phyloP scores from a whole-genome alignment of 495 filamentous ascomycete species.

The Penicillium ochrochloron region DNA sequence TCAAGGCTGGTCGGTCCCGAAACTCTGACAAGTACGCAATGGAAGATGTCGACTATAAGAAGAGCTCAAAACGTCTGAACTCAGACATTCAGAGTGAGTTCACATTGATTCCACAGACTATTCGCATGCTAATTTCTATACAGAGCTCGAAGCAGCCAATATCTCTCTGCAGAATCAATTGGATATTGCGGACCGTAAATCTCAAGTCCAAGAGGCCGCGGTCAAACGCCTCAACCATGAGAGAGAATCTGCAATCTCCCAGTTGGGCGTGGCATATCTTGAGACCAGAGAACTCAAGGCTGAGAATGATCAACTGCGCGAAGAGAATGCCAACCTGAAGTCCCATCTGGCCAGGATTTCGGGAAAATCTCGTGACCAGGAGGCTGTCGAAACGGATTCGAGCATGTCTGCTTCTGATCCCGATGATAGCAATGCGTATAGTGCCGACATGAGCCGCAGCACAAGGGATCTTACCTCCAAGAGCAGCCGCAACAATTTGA shows the following conservation, averaged over 20 bases:
- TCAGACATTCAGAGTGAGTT: slow-evolving; percentile 61
- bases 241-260: slow-evolving; percentile 66
- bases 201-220: slow-evolving; percentile 61
- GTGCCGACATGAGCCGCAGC: slow-evolving; percentile 36
- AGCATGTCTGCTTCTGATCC: slow-evolving; percentile 33
- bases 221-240: slow-evolving; percentile 65
- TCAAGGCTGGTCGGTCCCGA: slow-evolving; percentile 53
- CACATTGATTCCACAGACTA: neutral
- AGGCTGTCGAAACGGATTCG: slow-evolving; percentile 39
- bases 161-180: slow-evolving; percentile 60
- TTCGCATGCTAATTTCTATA: slow-evolving; percentile 16
- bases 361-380: slow-evolving; percentile 32
- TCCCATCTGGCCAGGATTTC: slow-evolving; percentile 40
- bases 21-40: slow-evolving; percentile 48
- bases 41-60: slow-evolving; percentile 43
- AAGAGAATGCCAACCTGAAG: slow-evolving; percentile 55
- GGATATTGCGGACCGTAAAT: slow-evolving; percentile 62
- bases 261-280: slow-evolving; percentile 66
- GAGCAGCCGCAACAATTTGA: slow-evolving; percentile 39
- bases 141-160: slow-evolving; percentile 63
- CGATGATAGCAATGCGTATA: slow-evolving; percentile 43
- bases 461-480: slow-evolving; percentile 44
- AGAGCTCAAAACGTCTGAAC: slow-evolving; percentile 41
- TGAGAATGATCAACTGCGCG: slow-evolving; percentile 55
- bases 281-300: slow-evolving; percentile 65